These are phyloP conservation scores for Yamadazyma paraphyllophila DNA, from an alignment of 805 yeast species.

Conservation along the genomic window DNA sequence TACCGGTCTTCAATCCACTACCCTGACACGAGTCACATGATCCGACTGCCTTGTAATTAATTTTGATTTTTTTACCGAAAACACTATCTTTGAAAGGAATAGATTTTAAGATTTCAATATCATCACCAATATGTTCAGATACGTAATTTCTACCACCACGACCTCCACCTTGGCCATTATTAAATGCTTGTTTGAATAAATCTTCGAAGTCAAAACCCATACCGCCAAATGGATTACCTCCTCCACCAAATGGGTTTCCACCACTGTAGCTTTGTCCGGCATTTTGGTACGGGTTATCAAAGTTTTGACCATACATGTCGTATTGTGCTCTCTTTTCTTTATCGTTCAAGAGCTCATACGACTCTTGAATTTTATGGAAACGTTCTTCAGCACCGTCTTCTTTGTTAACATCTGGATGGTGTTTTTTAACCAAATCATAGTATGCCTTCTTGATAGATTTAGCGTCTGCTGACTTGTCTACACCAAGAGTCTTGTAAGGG, in stretches of 20 bases:
- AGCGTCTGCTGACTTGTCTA: conserved; percentile 63
- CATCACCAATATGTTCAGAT: conserved; percentile 85
- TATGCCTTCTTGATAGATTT: conserved; percentile 94
- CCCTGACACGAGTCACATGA: conserved; percentile 81
- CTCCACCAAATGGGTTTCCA: conserved; percentile 39
- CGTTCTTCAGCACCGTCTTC: conserved; percentile 82
- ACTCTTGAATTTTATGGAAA: conserved; percentile 91
- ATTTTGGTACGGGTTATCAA: conserved; percentile 52
- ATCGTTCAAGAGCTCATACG: conserved; percentile 88
- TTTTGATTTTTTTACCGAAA: conserved; percentile 65
- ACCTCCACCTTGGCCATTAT: conserved; percentile 35
- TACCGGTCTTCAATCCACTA: conserved; percentile 77
- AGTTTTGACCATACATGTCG: conserved; percentile 90
- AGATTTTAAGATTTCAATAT: conserved; percentile 74
- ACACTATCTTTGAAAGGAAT: conserved; percentile 84
- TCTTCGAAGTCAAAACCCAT: conserved; percentile 49
- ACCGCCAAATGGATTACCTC: conserved; percentile 56
- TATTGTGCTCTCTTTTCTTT: conserved; percentile 82
- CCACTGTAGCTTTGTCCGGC: conserved; percentile 44
- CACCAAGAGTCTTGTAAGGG: conserved; percentile 85
- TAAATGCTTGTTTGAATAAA: conserved; percentile 48
- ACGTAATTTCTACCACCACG: conserved; percentile 47
- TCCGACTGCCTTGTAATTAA: conserved; percentile 72
- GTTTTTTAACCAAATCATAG: conserved; percentile 88
- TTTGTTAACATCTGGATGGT: conserved; percentile 95